phyloP scores from a whole-genome alignment of 768 basidiomycete genomes.

The Rhodotorula toruloides region DNA sequence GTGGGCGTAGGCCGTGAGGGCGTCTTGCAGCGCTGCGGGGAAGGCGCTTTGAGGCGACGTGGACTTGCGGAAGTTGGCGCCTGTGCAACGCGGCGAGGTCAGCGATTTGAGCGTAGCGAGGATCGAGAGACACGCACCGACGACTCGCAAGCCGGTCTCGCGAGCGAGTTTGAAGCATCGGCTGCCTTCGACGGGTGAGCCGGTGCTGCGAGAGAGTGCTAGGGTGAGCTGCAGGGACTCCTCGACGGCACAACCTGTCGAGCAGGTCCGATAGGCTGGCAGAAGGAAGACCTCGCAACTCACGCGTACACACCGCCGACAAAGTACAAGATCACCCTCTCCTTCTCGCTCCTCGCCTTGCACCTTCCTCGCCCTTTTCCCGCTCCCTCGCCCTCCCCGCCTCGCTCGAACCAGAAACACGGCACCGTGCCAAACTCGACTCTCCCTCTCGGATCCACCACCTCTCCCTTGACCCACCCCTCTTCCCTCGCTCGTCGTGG shows the following conservation, averaged over 20 bases:
- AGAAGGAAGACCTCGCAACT: neutral
- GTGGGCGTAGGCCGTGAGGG: slow-evolving; percentile 35
- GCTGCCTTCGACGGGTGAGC: slow-evolving; percentile 20
- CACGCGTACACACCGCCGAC: slow-evolving; percentile 37
- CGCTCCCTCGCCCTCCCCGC: neutral
- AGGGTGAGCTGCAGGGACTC: too few relatives aligned
- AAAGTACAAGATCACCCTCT: slow-evolving; percentile 32
- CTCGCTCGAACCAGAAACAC: slow-evolving; percentile 37
- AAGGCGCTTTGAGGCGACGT: slow-evolving; percentile 11
- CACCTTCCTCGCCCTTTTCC: neutral
- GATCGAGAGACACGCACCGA: slow-evolving; percentile 6
- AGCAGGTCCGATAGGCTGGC: neutral
- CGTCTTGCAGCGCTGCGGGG: slow-evolving; percentile 39
- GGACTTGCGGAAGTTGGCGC: slow-evolving; percentile 39
- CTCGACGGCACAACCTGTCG: too few relatives aligned
- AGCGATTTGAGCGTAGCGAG: neutral
- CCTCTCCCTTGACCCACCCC: slow-evolving; percentile 25
- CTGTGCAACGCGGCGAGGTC: neutral
- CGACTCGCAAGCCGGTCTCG: slow-evolving; percentile 15
- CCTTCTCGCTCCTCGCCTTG: neutral
- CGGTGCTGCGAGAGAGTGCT: neutral
- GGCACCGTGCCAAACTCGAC: slow-evolving; percentile 16
- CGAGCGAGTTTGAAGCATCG: slow-evolving; percentile 29
- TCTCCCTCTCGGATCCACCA: slow-evolving; percentile 12
- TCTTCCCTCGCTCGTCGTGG: neutral